A percentile compares a stretch with the other conserved stretches of the same genome.
phyloP scores from a whole-genome alignment of 2,329 filamentous ascomycete genomes.

The Cylindrodendrum hubeiense region DNA sequence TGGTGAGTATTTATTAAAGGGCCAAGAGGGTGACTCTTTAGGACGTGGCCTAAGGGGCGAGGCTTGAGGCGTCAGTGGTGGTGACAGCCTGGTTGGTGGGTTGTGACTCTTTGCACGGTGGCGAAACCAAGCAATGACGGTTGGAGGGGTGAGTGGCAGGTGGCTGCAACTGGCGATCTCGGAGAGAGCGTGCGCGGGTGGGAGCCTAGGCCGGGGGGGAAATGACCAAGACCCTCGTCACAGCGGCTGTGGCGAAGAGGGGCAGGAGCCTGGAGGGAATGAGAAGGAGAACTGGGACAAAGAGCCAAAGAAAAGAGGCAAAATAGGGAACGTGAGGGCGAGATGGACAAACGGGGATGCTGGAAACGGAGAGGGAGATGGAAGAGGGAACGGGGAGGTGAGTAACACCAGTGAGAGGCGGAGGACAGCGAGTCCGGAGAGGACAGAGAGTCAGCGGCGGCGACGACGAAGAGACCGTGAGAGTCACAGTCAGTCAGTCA shows the following conservation, averaged over 20 bases:
- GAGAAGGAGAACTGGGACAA: slow-evolving; percentile 15
- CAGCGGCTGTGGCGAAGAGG: slow-evolving; percentile 44
- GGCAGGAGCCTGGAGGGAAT: slow-evolving; percentile 38
- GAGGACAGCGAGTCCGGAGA: slow-evolving; percentile 45
- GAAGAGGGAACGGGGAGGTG: slow-evolving; percentile 29
- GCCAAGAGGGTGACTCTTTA: slow-evolving; percentile 50
- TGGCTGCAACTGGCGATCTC: slow-evolving; percentile 54
- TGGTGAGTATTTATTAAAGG: slow-evolving; percentile 48
- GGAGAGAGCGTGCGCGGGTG: slow-evolving; percentile 49
- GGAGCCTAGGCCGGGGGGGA: slow-evolving; percentile 40
- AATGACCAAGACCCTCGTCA: slow-evolving; percentile 43
- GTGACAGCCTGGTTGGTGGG: slow-evolving; percentile 45
- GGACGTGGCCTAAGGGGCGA: slow-evolving; percentile 51
- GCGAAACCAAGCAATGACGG: slow-evolving; percentile 50
- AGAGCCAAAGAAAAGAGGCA: slow-evolving; percentile 19
- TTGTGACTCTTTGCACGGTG: slow-evolving; percentile 56
- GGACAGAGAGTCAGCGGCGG: slow-evolving; percentile 38
- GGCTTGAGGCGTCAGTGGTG: slow-evolving; percentile 44
- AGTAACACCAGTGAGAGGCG: slow-evolving; percentile 37
- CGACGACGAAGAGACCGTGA: slow-evolving; percentile 27
- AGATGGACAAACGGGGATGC: slow-evolving; percentile 21
- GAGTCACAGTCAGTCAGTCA: slow-evolving; percentile 42
- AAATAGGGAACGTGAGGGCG: slow-evolving; percentile 20
- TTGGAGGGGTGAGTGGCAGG: slow-evolving; percentile 43
- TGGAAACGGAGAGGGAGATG: slow-evolving; percentile 27